Base-by-base conservation (phyloP, 192 early-diverging fungal genomes). In the Backusella sp. region DNA sequence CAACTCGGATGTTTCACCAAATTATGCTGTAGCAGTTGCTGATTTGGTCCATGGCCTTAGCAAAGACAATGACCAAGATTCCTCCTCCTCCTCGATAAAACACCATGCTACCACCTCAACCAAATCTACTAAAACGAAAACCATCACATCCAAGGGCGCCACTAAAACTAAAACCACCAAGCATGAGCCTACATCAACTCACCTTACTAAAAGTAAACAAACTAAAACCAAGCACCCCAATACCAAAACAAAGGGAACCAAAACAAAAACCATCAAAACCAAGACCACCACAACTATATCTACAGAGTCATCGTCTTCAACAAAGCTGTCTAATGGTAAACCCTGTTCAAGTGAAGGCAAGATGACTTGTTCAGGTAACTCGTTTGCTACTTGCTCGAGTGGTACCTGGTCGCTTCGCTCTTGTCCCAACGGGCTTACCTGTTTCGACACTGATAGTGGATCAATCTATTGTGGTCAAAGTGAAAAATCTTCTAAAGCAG, bases 351-450 rank as follows among this genome's bases (percentile, higher is more conserved):
- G 80, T 4, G 76, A 76, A 5, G 69, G 59, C 28, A 76, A 82
- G 32, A 80, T 86, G 36, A 80, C 80, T 2, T 89, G 88, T 53
- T 76, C 73, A 28, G 85, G 85, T 21, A 73, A 77, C 34, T 74
- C 68, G 17, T 86, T 80, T 80, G 88, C 82, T 15, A 69, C 83
- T 12, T 89, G 88, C 72, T 66, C 76, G 34, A 72, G 77, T 34
- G 85, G 86, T 11, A 44, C 53, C n/a, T 89, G 88, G 88, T 78
- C 80, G 26, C 46, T 83, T 4, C 75, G 79, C 15, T 12, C 79
- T 7, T 89, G 88, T 34, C 80, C 83, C 2, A 39, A 82, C 1
- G 85, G 85, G 8, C 81, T 83, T 15, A 82, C 78, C 35, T 89
- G 88, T 72, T 82, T 80, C 65, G 66, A 78, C 41, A 82, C 84